Percentiles rank a stretch among this genome's conserved stretches.
phyloP scores from a whole-genome alignment of 2,329 filamentous ascomycete genomes.

The Bimuria novae-zelandiae region DNA sequence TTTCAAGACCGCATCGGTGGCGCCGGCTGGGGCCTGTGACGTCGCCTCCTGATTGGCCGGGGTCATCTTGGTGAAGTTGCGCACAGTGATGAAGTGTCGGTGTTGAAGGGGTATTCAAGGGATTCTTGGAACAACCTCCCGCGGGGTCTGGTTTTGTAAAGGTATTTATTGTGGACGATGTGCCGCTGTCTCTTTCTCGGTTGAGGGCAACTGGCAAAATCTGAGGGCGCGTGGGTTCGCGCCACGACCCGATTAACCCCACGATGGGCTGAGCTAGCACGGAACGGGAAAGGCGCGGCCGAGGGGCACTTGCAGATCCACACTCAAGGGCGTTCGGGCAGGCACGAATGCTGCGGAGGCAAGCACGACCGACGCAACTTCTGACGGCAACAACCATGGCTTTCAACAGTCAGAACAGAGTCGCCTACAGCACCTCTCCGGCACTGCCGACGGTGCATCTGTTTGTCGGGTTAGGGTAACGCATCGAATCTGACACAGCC shows the following conservation, averaged over 20 bases:
- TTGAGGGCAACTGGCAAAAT: too few relatives aligned
- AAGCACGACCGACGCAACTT: not conserved
- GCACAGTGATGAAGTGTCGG: not conserved
- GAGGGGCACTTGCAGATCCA: not conserved
- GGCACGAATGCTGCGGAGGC: not conserved
- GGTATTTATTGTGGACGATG: too few relatives aligned
- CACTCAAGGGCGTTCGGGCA: too few relatives aligned
- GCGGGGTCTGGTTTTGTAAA: too few relatives aligned
- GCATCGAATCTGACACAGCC: slow-evolving; percentile 26
- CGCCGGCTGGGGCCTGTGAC: slow-evolving; percentile 49
- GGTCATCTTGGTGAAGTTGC: slow-evolving; percentile 22
- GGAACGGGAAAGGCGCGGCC: too few relatives aligned
- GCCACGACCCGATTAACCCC: too few relatives aligned
- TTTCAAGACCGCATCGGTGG: slow-evolving; percentile 81
- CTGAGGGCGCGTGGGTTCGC: too few relatives aligned
- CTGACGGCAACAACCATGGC: not conserved
- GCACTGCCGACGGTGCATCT: not conserved
- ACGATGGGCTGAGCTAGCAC: too few relatives aligned
- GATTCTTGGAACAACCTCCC: not conserved
- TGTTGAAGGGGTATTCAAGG: not conserved
- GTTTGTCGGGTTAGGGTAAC: slow-evolving; percentile 19
- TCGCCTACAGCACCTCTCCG: too few relatives aligned
- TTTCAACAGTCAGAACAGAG: too few relatives aligned
- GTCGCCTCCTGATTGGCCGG: slow-evolving; percentile 18
- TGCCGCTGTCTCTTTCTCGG: too few relatives aligned